Percentiles rank a stretch among this genome's conserved stretches.
Evolutionary conservation across 371 early-diverging fungal species (phyloP).

Genomic region (Saksenaea vasiformis): DNA sequence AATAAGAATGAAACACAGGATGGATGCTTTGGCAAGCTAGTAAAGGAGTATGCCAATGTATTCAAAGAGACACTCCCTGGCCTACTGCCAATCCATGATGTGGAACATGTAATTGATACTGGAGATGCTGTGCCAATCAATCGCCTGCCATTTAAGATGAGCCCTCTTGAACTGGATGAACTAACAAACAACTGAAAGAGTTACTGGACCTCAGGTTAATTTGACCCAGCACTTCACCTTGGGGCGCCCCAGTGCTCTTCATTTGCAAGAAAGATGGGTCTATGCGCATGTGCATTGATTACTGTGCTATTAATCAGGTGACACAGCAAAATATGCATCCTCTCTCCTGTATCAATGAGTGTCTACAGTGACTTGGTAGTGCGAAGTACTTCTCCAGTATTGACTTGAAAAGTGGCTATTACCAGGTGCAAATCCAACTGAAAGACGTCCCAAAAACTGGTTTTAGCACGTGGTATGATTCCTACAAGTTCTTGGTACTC

Average conservation of each 20-base stretch:
- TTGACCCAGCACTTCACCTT: slow-evolving; percentile 28
- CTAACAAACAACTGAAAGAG: background rate
- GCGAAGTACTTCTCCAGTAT: slow-evolving; percentile 47
- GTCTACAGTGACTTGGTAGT: slow-evolving; percentile 28
- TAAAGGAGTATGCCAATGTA: background rate
- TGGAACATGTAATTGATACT: slow-evolving; percentile 16
- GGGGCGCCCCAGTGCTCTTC: slow-evolving; percentile 59
- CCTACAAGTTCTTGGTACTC: too few species aligned
- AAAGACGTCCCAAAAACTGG: slow-evolving; percentile 35
- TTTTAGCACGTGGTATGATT: slow-evolving; percentile 35
- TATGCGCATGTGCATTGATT: slow-evolving; percentile 41
- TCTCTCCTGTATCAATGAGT: too few species aligned
- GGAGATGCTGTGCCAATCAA: background rate
- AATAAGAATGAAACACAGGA: background rate
- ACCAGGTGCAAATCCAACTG: slow-evolving; percentile 30
- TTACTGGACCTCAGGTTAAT: slow-evolving; percentile 10
- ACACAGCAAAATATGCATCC: background rate
- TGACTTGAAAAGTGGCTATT: slow-evolving; percentile 46
- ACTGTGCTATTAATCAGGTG: slow-evolving; percentile 6
- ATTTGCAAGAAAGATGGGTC: slow-evolving; percentile 57
- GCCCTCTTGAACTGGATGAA: slow-evolving; percentile 9
- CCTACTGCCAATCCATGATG: background rate
- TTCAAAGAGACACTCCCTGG: slow-evolving; percentile 11
- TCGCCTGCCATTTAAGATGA: slow-evolving; percentile 7
- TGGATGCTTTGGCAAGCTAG: background rate